phyloP scores from a whole-genome alignment of 2,329 filamentous ascomycete species.

The Botrytis porri region DNA sequence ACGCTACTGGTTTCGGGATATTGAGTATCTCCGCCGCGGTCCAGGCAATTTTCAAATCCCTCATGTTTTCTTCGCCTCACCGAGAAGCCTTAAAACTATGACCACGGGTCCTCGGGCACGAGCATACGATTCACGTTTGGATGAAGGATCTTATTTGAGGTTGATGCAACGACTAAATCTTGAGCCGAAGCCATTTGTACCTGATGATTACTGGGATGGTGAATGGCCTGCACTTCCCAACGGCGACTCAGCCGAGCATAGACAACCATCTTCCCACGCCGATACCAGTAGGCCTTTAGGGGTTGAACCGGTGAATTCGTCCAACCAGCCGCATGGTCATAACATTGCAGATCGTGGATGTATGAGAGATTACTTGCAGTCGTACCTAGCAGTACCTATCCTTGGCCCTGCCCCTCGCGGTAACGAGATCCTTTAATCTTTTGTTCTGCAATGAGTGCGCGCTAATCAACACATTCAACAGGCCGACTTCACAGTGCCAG shows the following conservation, averaged over 20 bases:
- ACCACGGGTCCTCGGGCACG: not conserved
- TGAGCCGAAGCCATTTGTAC: not conserved
- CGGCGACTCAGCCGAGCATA: not conserved
- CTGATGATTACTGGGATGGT: not conserved
- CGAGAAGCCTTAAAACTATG: not conserved
- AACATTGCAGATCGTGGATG: not conserved
- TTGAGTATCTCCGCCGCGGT: not conserved
- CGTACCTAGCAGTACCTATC: not conserved
- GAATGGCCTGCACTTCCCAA: not conserved
- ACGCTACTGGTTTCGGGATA: not conserved
- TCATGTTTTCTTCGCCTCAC: not conserved
- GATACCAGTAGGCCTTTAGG: too few relatives aligned
- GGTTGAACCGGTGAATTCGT: too few relatives aligned
- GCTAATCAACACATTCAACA: not conserved
- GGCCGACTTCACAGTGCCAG: not conserved
- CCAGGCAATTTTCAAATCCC: not conserved
- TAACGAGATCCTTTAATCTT: not conserved
- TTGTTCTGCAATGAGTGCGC: not conserved
- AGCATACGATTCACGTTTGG: not conserved
- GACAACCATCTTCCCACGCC: too few relatives aligned
- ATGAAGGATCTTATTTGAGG: not conserved
- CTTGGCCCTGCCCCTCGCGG: not conserved
- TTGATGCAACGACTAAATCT: constrained; percentile 9
- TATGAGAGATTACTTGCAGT: too few relatives aligned
- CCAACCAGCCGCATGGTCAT: not conserved